Conservation (phyloP, 371 early-diverging fungal species). For the Apophysomyces sp. region DNA sequence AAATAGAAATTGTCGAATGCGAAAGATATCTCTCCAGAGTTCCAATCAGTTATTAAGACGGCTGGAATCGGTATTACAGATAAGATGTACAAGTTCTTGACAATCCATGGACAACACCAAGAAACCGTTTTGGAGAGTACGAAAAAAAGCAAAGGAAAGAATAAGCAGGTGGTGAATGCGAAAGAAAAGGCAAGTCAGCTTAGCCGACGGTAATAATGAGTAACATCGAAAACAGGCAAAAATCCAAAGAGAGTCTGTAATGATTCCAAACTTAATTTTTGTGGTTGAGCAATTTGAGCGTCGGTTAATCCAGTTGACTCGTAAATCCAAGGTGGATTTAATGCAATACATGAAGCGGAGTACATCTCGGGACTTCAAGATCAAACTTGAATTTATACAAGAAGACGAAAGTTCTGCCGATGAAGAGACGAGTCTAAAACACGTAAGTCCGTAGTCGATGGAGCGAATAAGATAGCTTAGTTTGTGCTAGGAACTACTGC, state of each 20-base stretch:
- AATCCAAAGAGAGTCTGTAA: slow-evolving; percentile 59
- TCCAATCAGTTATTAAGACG: slow-evolving; percentile 30
- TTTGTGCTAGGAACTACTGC: background rate
- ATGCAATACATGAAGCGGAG: slow-evolving; percentile 71
- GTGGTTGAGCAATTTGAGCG: slow-evolving; percentile 71
- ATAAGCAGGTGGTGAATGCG: slow-evolving; percentile 6
- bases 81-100: slow-evolving; percentile 51
- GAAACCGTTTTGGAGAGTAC: background rate
- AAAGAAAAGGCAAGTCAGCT: slow-evolving; percentile 22
- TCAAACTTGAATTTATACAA: slow-evolving; percentile 47
- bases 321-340: slow-evolving; percentile 64
- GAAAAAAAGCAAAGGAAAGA: slow-evolving; percentile 11
- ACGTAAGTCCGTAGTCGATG: background rate
- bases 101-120: slow-evolving; percentile 36
- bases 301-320: slow-evolving; percentile 60
- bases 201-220: slow-evolving; percentile 16
- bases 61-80: slow-evolving; percentile 39
- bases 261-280: slow-evolving; percentile 66
- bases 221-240: slow-evolving; percentile 33
- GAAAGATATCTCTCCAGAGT: slow-evolving; percentile 25
- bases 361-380: slow-evolving; percentile 70
- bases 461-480: background rate
- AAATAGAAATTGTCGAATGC: slow-evolving; percentile 37
- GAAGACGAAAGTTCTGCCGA: background rate
- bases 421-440: background rate